A percentile compares a stretch with the other conserved stretches of the same genome.
These are phyloP conservation scores for Aureobasidium sp. DNA, from an alignment of 2,329 filamentous ascomycete genomes.

Conservation along the genomic window DNA sequence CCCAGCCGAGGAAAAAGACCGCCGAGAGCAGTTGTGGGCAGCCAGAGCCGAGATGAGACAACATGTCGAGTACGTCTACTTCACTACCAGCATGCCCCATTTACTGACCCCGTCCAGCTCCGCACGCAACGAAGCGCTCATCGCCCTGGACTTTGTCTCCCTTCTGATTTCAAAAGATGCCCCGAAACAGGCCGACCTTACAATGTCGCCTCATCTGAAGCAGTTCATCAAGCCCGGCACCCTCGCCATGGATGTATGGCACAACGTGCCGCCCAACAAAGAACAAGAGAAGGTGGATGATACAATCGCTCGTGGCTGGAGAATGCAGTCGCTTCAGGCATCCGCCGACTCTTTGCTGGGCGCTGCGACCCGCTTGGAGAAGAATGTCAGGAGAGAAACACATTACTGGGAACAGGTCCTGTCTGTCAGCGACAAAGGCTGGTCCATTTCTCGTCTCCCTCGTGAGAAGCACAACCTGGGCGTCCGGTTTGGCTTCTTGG, in stretches of 20 bases:
- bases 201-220: constrained; percentile 62
- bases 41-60: constrained; percentile 33
- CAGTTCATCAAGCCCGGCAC: constrained; percentile 65
- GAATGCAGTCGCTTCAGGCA: constrained; percentile 65
- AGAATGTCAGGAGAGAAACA: constrained; percentile 69
- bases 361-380: constrained; percentile 62
- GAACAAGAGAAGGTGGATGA: constrained; percentile 29
- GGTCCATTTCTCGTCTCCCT: constrained; percentile 73
- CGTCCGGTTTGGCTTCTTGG: constrained; percentile 82
- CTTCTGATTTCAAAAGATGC: constrained; percentile 72
- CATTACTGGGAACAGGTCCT: constrained; percentile 85
- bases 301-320: constrained; percentile 58
- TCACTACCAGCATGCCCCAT: background rate
- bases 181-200: constrained; percentile 59
- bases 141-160: constrained; percentile 74
- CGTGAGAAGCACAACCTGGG: constrained; percentile 65
- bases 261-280: constrained; percentile 49
- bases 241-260: constrained; percentile 57
- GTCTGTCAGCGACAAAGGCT: constrained; percentile 71
- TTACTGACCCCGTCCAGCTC: constrained; percentile 22
- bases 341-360: constrained; percentile 65
- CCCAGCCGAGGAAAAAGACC: constrained; percentile 20
- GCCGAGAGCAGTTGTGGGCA: constrained; percentile 31
- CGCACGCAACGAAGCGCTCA: constrained; percentile 52
- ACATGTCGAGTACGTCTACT: constrained; percentile 29